Base-by-base conservation (phyloP, 2,329 filamentous ascomycete genomes). In the Zymoseptoria crescenta region DNA sequence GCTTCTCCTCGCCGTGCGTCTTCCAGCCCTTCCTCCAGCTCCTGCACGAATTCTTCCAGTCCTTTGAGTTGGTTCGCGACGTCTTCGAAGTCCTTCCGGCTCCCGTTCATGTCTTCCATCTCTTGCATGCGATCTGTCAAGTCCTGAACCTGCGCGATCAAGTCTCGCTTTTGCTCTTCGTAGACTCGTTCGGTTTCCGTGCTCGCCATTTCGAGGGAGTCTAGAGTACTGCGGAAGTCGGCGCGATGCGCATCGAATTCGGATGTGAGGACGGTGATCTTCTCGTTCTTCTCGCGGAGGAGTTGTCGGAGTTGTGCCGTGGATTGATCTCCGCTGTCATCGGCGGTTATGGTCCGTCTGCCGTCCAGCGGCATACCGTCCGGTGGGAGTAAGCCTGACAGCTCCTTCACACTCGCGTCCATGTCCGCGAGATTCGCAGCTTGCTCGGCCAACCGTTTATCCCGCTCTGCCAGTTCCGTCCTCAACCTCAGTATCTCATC, bases 161-260 rank as follows among this genome's bases (percentile, higher is more conserved):
- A 76, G 68, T 91, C 89, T 68, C 92, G 88, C 62, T 97, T 89
- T 75, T 90, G 89, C 74, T 91, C 88, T 73, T 99, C 94, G 72
- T 99, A 99, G 13, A 99, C 93, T 27, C 93, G 83, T 75, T 96
- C 89, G 0, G 94, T 99, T 76, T 99, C 94, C 0, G 91, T 89
- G 70, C 91, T 96, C 2, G 94, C 95, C 77, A 97, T 84, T 74
- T 99, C 94, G 55, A 99, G 80, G 0, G 93, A 96, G 75, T 99
- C 94, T 62, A 99, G 94, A 19, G 94, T 99, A 73, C 90, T 96
- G 65, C 94, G 82, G 75, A 99, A 99, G 74, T 99, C 94, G 19
- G 94, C 93, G 59, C 94, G 84, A 72, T 99, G 93, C 8, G 88
- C 85, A 71, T 99, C 94, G 68, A 99, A 99, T 71, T 99, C 94